These are phyloP conservation scores for Sicyos baderoa DNA, from an alignment of 306 rosid genomes.

Conservation along the genomic window DNA sequence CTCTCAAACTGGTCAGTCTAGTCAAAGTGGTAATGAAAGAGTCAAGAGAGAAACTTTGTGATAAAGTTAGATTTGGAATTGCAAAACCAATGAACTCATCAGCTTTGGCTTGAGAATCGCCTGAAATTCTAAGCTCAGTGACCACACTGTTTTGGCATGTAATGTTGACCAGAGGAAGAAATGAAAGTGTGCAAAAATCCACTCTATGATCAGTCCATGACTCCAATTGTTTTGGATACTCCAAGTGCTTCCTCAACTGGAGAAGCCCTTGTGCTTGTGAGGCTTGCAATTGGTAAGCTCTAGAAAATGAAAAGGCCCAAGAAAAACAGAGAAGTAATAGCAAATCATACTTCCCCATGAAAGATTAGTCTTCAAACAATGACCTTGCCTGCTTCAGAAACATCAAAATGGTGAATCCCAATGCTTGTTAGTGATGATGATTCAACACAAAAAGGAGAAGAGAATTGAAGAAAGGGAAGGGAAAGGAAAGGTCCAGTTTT, in stretches of 20 bases:
- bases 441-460: background rate
- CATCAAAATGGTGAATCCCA: background rate
- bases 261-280: conserved; percentile 85
- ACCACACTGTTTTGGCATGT: conserved; percentile 62
- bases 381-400: background rate
- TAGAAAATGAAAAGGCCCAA: conserved; percentile 36
- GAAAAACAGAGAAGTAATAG: conserved; percentile 33
- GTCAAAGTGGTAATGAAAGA: conserved; percentile 75
- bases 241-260: conserved; percentile 73
- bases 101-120: conserved; percentile 39
- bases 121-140: conserved; percentile 55
- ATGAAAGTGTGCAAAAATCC: conserved; percentile 53
- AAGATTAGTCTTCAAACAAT: conserved; percentile 9
- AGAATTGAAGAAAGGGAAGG: background rate
- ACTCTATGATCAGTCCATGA: conserved; percentile 54
- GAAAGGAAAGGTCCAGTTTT: background rate
- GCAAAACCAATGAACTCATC: conserved; percentile 51
- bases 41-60: conserved; percentile 61
- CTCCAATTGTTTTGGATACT: conserved; percentile 66
- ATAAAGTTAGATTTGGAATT: conserved; percentile 55
- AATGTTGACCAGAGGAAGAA: conserved; percentile 42
- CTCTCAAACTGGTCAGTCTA: conserved; percentile 57
- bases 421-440: no score
- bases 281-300: conserved; percentile 53
- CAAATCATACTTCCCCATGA: conserved; percentile 44